Conservation (phyloP, 148 eudicot species). For the Fagopyrum homotropicum region DNA sequence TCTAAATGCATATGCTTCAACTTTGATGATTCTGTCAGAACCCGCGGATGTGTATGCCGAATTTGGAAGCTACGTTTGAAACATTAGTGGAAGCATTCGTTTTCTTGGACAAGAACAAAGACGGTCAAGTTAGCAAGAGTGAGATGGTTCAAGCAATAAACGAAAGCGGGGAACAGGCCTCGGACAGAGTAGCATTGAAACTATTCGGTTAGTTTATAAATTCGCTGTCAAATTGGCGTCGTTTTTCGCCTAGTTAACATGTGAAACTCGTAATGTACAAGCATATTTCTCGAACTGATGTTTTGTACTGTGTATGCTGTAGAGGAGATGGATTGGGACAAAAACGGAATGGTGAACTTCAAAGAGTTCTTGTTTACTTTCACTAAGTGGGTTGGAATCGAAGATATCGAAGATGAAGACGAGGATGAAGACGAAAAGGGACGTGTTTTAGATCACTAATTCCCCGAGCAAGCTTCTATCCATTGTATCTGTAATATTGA, state of each 20-base stretch:
- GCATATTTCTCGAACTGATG: not conserved
- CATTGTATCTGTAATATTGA: not conserved
- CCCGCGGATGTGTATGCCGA: constrained; percentile 62
- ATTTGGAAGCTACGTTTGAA: constrained; percentile 76
- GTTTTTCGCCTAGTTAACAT: no score
- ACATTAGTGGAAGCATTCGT: constrained; percentile 80
- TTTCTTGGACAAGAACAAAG: constrained; percentile 88
- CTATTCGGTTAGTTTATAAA: constrained; percentile 60
- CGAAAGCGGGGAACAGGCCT: constrained; percentile 79
- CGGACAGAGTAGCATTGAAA: constrained; percentile 81
- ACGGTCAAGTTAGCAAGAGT: constrained; percentile 78
- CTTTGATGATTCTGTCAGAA: constrained; percentile 37
- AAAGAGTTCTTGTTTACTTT: constrained; percentile 89
- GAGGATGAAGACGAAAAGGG: constrained; percentile 19
- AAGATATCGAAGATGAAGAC: constrained; percentile 62
- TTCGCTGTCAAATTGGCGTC: no score
- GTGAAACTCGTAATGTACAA: no score
- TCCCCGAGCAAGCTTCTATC: not conserved
- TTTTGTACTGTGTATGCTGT: constrained; percentile 18
- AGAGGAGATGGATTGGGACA: constrained; percentile 99
- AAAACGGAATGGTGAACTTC: constrained; percentile 87
- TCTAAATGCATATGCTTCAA: not conserved
- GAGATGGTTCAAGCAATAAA: constrained; percentile 82
- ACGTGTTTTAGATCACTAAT: not conserved
- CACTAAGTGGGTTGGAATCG: constrained; percentile 87